Evolutionary conservation across 495 filamentous ascomycete species (phyloP), one percentile per base, ranked within the genome.

Genomic region (Trichoderma virens): DNA sequence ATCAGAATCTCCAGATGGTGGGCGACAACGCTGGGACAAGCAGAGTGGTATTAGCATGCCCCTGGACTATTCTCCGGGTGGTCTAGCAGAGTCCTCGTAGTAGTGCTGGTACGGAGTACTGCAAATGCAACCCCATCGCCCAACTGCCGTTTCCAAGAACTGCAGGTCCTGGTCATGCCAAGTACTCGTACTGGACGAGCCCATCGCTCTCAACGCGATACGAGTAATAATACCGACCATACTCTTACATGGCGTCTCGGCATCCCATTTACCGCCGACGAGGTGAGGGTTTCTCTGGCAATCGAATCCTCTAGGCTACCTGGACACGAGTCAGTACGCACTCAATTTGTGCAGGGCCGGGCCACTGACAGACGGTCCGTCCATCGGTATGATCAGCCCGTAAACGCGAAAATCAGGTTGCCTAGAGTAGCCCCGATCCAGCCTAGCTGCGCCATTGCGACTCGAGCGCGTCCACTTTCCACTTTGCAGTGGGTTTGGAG

Each of bases 291-390:
- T 25, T 18, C 51, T 28, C 27, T 20, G 51, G 18, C 18, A 5
- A 56, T 56, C 51, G 51, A 56, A 9, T 5, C 51, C 13, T 56
- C 25, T 56, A 14, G 11, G 13, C 27, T 16, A 20, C 5, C 51
- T 56, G 27, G 34, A 35, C 51, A 25, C 51, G 51, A 56, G 51
- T 56, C 51, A 56, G 51, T 4, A 5, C 25, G 9, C 27, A 4
- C 25, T 11, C 51, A 8, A 14, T 18, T 30, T 30, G 51, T 7
- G 3, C 51, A 28, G 51, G 51, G 51, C 18, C 51, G 51, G 51
- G 51, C 51, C 51, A 56, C 51, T 56, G 51, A 56, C 51, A 56
- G 51, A 28, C 51, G 51, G 51, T 56, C 51, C 51, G 51, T 25
- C 51, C 51, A 56, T 30, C 51, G 51, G 51, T 30, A 56, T 56